These are phyloP conservation scores for Neoscytalidium dimidiatum DNA, from an alignment of 2,329 filamentous ascomycete genomes.

Conservation along the genomic window DNA sequence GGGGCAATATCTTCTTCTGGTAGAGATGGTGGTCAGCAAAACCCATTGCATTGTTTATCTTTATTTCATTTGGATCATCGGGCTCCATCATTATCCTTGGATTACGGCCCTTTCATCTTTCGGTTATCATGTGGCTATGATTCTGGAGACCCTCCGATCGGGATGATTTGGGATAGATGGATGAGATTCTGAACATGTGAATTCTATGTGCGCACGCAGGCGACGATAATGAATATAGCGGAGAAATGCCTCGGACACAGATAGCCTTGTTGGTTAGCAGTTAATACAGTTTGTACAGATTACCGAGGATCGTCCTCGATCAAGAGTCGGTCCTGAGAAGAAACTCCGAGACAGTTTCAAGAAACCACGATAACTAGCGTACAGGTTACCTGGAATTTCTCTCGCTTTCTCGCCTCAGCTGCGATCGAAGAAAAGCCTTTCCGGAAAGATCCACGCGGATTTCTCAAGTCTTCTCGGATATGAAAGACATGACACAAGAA, in stretches of 20 bases:
- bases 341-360: neutral
- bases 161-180: neutral
- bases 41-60: neutral
- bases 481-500: neutral
- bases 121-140: neutral
- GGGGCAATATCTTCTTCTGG: neutral
- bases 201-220: neutral
- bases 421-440: too few relatives aligned
- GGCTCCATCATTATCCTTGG: neutral
- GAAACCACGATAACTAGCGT: neutral
- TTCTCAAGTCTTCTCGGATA: neutral
- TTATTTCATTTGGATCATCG: neutral
- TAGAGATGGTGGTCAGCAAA: neutral
- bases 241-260: neutral
- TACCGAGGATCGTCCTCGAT: neutral
- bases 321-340: neutral
- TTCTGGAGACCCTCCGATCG: neutral
- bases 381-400: neutral
- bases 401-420: neutral
- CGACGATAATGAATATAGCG: neutral
- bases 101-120: neutral
- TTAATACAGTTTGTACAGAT: constrained; percentile 7
- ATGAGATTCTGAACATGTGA: neutral
- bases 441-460: neutral
- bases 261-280: neutral